Evolutionary conservation across 345 rosid species (phyloP), one percentile per base, ranked within the genome.

Genomic region (Melaleuca quinquenervia): DNA sequence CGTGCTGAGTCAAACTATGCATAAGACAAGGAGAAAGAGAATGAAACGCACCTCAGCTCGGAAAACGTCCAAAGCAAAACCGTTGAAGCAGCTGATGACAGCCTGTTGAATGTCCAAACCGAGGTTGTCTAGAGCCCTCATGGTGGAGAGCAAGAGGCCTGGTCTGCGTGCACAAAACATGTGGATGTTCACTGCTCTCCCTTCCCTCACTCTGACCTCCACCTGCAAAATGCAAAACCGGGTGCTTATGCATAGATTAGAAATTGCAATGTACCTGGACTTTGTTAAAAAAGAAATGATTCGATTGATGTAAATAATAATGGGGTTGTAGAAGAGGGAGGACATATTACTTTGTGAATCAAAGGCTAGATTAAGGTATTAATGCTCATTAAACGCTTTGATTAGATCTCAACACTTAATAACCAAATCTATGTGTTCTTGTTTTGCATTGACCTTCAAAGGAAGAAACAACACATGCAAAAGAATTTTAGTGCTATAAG

Each of bases 51-150:
- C 99, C 98, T 97, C 98, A 85, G 99, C 99, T 70, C 95, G 94
- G 91, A 97, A 97, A 85, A 97, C 94, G 90, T 96, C 99, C 91
- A 97, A 86, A 8, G 98, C 98, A 82, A 97, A 97, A 41, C 97
- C 99, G 83, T 97, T 97, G 91, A 96, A 96, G 87, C 99, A 96
- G 91, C 99, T 97, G 84, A 95, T 94, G 82, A 97, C 98, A 29
- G 99, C 98, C 91, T 96, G 98, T 88, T 96, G 99, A 90, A 97
- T 92, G 91, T 96, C 99, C 85, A 97, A 88, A 9, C 98, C 98
- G 41, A 97, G 98, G 92, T 92, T 95, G 91, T 96, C 99, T 82
- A 97, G 87, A 56, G 98, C 98, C 89, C 93, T 93, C 96, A 97
- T 95, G 52, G 98, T 97, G 85, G 99, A 92, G 5, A 97, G 95